Evolutionary conservation across 345 rosid species (phyloP).

Genomic region (Eucalyptus marginata): DNA sequence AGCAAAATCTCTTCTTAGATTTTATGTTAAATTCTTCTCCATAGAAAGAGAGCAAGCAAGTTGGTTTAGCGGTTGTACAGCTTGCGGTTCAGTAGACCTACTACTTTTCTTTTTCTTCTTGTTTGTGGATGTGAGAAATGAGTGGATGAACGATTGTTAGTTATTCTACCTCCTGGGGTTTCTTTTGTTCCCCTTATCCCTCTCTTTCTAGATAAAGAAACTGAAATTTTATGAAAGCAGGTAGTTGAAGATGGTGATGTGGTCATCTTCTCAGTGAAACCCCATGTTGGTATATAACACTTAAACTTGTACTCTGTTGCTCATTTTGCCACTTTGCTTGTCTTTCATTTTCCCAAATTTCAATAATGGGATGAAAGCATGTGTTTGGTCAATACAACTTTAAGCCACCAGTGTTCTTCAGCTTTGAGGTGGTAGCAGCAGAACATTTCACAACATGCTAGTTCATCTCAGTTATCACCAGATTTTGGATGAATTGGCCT

Average conservation of each 20-base stretch:
- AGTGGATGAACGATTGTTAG: background rate
- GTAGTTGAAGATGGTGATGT: constrained; percentile 75
- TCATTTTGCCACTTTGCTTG: background rate
- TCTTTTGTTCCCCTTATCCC: background rate
- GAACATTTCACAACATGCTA: background rate
- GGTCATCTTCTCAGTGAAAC: constrained; percentile 73
- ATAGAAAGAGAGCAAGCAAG: background rate
- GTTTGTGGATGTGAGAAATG: background rate
- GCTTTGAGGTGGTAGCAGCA: background rate
- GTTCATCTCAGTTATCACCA: background rate
- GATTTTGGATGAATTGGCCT: background rate
- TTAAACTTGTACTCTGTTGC: background rate
- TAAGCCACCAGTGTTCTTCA: background rate
- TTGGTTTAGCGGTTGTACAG: background rate
- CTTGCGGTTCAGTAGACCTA: background rate
- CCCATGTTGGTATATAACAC: constrained; percentile 52
- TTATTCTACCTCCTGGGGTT: background rate
- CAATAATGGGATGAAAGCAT: background rate
- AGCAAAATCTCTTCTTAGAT: background rate
- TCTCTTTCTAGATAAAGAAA: background rate
- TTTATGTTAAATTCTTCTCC: background rate
- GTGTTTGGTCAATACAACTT: background rate
- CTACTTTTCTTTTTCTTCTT: background rate
- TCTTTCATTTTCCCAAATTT: background rate
- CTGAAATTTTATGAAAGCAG: constrained; percentile 13